These are phyloP conservation scores for Cryptosporidium bovis DNA, from an alignment of 169 alveolate genomes.

Conservation along the genomic window DNA sequence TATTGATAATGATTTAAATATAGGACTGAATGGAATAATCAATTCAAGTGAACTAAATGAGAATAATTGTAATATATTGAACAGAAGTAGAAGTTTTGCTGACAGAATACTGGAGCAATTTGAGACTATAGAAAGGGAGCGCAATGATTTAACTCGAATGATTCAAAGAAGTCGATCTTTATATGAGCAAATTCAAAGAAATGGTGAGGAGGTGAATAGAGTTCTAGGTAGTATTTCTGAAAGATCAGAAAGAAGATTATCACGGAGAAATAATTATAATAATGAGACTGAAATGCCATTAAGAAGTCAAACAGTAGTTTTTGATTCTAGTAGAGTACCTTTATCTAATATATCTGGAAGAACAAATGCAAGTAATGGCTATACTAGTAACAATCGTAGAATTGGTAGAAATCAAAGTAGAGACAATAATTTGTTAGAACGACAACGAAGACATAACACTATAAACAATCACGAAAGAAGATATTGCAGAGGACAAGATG, in stretches of 20 bases:
- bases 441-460: no score
- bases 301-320: not conserved
- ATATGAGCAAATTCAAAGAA: slow-evolving; percentile 46
- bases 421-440: slow-evolving; percentile 1
- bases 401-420: not conserved
- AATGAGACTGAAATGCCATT: not conserved
- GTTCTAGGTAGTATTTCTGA: slow-evolving; percentile 10
- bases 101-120: slow-evolving; percentile 61
- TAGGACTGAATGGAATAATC: no score
- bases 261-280: slow-evolving; percentile 10
- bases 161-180: slow-evolving; percentile 42
- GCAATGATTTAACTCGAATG: slow-evolving; percentile 14
- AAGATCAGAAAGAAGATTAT: slow-evolving; percentile 18
- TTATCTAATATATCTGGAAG: not conserved
- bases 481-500: no score
- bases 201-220: slow-evolving; percentile 5
- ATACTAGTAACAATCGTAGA: not conserved
- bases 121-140: slow-evolving; percentile 39
- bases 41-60: slow-evolving; percentile 6
- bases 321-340: not conserved
- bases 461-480: no score
- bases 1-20: not conserved
- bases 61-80: slow-evolving; percentile 30
- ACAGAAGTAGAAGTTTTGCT: slow-evolving; percentile 64
- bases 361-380: not conserved